Percentiles rank a stretch among this genome's conserved stretches.
Conservation (phyloP, 768 basidiomycete species). For the Mycena polygramma region DNA sequence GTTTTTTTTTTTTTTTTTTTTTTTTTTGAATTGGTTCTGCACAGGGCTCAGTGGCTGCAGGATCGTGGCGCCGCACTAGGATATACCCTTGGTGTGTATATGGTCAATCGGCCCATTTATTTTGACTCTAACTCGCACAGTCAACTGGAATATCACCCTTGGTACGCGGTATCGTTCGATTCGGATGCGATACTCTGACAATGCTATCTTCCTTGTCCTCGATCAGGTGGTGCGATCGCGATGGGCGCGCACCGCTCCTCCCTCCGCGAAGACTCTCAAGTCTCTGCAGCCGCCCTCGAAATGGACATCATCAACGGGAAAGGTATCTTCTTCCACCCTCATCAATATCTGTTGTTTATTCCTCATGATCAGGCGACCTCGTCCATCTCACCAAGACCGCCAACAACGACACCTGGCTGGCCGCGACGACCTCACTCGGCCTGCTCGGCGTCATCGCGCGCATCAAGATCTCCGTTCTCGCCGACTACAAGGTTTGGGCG, state of each 20-base stretch:
- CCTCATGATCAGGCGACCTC: slow-evolving; percentile 44
- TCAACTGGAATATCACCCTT: slow-evolving; percentile 56
- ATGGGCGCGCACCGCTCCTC: slow-evolving; percentile 58
- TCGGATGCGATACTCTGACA: too few relatives aligned
- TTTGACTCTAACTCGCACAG: too few relatives aligned
- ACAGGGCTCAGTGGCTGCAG: slow-evolving; percentile 54
- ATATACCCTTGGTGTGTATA: slow-evolving; percentile 50
- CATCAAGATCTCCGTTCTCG: slow-evolving; percentile 46
- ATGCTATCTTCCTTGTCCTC: too few relatives aligned
- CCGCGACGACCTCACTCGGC: slow-evolving; percentile 54
- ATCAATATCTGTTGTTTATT: not conserved
- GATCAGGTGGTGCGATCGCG: slow-evolving; percentile 53
- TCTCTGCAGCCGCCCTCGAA: slow-evolving; percentile 49
- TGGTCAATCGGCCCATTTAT: too few relatives aligned
- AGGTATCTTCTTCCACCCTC: slow-evolving; percentile 33
- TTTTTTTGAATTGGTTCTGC: too few relatives aligned
- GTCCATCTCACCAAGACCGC: slow-evolving; percentile 50
- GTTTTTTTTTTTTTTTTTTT: not conserved
- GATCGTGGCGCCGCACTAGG: slow-evolving; percentile 48
- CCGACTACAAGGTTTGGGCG: slow-evolving; percentile 54
- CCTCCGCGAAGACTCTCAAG: slow-evolving; percentile 54
- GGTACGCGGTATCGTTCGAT: slow-evolving; percentile 36
- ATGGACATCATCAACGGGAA: slow-evolving; percentile 55
- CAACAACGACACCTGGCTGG: slow-evolving; percentile 52
- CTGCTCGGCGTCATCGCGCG: slow-evolving; percentile 52